Conservation (phyloP, 345 rosid species). For the Salix viminalis region DNA sequence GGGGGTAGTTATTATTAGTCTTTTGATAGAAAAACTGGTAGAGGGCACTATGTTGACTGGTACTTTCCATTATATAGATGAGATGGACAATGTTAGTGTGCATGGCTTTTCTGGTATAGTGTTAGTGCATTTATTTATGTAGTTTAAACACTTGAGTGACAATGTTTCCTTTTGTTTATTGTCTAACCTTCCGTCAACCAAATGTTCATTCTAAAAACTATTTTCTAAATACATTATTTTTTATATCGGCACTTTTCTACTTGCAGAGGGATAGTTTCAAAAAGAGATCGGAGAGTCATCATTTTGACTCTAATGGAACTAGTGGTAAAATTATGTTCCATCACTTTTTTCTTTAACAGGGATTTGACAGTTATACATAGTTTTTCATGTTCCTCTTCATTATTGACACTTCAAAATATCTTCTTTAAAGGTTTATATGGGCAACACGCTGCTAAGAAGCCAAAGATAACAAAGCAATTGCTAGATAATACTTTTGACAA, state of each 20-base stretch:
- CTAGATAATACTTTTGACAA: conserved; percentile 61
- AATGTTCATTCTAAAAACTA: neutral
- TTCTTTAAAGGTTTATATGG: conserved; percentile 59
- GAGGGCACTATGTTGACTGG: neutral
- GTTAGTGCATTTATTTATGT: neutral
- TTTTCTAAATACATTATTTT: neutral
- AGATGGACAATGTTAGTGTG: neutral
- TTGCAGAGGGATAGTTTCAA: conserved; percentile 70
- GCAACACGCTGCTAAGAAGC: conserved; percentile 70
- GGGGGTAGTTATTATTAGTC: neutral
- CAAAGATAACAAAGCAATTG: conserved; percentile 59
- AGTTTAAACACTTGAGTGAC: neutral
- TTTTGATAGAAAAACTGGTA: neutral
- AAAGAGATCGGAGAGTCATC: conserved; percentile 69
- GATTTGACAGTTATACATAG: conserved; percentile 8
- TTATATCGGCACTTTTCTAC: conserved; percentile 12
- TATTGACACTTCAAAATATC: conserved; percentile 13
- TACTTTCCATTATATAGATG: neutral
- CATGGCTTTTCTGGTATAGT: neutral
- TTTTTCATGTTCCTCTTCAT: conserved; percentile 15
- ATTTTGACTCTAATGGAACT: conserved; percentile 70
- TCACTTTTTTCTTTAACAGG: conserved; percentile 14
- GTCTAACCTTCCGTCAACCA: neutral
- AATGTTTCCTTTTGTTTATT: neutral
- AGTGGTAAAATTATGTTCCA: conserved; percentile 41